Conservation (phyloP, 495 filamentous ascomycete genomes). For the Thozetella sp. region DNA sequence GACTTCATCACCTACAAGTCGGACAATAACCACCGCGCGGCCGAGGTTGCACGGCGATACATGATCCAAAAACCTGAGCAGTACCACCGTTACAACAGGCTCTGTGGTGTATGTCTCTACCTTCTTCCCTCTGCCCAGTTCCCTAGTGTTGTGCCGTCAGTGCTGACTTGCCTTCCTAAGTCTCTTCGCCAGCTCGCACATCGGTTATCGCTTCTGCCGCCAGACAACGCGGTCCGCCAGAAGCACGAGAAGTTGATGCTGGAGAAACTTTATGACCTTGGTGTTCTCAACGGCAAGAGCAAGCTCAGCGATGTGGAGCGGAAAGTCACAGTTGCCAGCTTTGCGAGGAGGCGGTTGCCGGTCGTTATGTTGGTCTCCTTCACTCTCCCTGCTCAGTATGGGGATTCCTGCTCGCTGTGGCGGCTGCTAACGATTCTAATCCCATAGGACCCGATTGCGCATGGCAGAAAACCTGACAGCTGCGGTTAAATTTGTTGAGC, state of each 20-base stretch:
- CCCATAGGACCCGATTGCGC: slow-evolving; percentile 60
- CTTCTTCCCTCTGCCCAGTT: neutral
- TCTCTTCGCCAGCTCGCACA: slow-evolving; percentile 87
- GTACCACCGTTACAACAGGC: slow-evolving; percentile 84
- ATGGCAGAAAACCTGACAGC: slow-evolving; percentile 89
- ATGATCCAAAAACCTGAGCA: slow-evolving; percentile 84
- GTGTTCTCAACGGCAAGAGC: slow-evolving; percentile 70
- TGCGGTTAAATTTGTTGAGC: slow-evolving; percentile 86
- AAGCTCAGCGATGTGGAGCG: slow-evolving; percentile 85
- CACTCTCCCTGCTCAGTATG: too few species aligned
- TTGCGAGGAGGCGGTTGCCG: slow-evolving; percentile 77
- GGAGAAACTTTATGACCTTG: slow-evolving; percentile 89
- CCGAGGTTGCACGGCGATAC: slow-evolving; percentile 80
- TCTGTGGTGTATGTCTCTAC: slow-evolving; percentile 66
- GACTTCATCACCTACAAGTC: slow-evolving; percentile 94
- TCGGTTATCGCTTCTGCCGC: slow-evolving; percentile 75
- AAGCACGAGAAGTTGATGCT: slow-evolving; percentile 83
- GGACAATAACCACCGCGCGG: slow-evolving; percentile 79
- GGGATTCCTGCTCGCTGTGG: too few species aligned
- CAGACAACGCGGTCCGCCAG: slow-evolving; percentile 71
- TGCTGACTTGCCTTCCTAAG: slow-evolving; percentile 26
- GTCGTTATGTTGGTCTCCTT: slow-evolving; percentile 67
- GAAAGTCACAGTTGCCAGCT: slow-evolving; percentile 80
- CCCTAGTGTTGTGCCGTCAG: neutral
- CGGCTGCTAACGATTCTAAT: neutral